Base-by-base conservation (phyloP, 176 grass and related monocot genomes). In the Oropetium thomaeum region DNA sequence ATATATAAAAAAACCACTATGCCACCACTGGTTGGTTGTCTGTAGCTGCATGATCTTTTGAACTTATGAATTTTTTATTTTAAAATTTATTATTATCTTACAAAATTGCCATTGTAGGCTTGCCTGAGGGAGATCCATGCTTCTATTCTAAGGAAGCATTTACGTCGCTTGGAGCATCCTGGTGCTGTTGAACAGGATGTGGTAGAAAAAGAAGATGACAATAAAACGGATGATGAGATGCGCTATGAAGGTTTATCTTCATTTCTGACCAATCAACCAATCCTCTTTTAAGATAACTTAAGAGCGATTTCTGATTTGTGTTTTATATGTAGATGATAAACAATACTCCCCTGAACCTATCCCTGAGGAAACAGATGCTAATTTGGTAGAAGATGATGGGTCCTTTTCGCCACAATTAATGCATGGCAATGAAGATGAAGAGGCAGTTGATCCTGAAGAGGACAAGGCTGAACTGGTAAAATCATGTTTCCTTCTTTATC, bases 391-490 rank as follows among this genome's bases (percentile, higher is more conserved):
- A 54, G 94, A 95, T 44, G 72, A 74, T 65, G 96, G 91, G 11
- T 99, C 96, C 26, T 95, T 99, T 65, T 99, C 96, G 30, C 96
- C 96, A 51, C 86, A 94, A 82, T 77, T 99, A 61, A 85, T 87
- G 89, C 96, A 99, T 54, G 89, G 76, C 42, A 60, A 74, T 92
- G 96, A 90, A 84, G 89, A 92, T 37, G 96, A 94, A 82, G 91
- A 82, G 73, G 96, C 91, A 74, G 90, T 99, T 70, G 96, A 99
- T 88, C 96, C 96, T 86, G 96, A 92, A 52, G 91, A 92, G 84
- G 96, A 99, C 81, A 86, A 83, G 77, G 91, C 87, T 29, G 96
- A 99, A 71, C 78, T 99, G 89, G 95, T 98, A 89, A 14, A 41
- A 23, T 71, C 27, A 34, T 29, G 22, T 45, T 59, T 65, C 42